Evolutionary conservation across 1,139 yeast species (phyloP), one percentile per base, ranked within the genome.

Genomic region (Scheffersomyces illinoinensis): DNA sequence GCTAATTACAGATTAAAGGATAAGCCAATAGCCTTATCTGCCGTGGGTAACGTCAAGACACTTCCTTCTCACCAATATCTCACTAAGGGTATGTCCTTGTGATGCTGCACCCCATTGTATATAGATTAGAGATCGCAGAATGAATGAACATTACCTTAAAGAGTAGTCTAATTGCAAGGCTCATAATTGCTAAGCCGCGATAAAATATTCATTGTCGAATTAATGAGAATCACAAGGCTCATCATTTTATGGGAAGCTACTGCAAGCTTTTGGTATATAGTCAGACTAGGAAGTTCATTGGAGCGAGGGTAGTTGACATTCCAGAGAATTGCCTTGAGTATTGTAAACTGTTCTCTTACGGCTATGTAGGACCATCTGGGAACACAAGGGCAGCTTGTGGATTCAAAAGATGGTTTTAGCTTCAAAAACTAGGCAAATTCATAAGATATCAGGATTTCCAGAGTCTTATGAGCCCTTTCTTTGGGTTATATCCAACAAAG

Each of bases 21-120:
- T 67, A 90, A 87, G 71, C 97, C 96, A 46, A 81, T 95, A 55
- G 96, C 98, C 26, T 77, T 95, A 61, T 96, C 97, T 23, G 97
- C 97, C 6, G 78, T 93, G 53, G 99, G 99, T 52, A 89, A 92
- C 65, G 87, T 90, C 54, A 80, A 80, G 63, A 80, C 86, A 19
- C 79, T 89, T 65, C 89, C 91, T 54, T 81, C 87, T 54, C 88
- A 86, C 73, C 67, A 73, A 60, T 84, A 87, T 59, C 81, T 89
- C 61, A 71, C 72, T 46, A 66, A 66, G 51, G 81, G 81, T 4
- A 77, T 78, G 80, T 68, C 73, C 20, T 66, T 63, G 56, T 71
- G 63, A 58, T 17, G 23, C 54, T 58, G 43, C 17, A 12, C 2
- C 12, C 43, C 43, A 33, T 33, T 56, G 56, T 57, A 59, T 53